A percentile compares a stretch with the other conserved stretches of the same genome.
Conservation (phyloP, 2,329 filamentous ascomycete species). For the Aspergillus cejpii region DNA sequence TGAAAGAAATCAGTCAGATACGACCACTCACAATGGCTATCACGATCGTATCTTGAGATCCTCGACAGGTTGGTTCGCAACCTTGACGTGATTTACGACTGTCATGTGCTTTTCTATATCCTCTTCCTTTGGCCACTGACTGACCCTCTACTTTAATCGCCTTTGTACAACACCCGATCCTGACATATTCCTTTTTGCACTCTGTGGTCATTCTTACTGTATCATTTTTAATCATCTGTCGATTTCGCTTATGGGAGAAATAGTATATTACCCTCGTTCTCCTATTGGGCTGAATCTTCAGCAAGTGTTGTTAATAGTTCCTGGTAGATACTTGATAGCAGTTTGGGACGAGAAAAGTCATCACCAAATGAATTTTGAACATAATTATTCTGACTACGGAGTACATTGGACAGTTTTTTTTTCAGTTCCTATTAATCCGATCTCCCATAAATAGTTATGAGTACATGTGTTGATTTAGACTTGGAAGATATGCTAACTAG, state of each 20-base stretch:
- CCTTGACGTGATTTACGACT: background rate
- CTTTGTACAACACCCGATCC: slow-evolving; percentile 11
- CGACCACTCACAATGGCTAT: too few relatives aligned
- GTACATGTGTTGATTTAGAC: too few relatives aligned
- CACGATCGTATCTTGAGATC: background rate
- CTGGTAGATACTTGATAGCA: too few relatives aligned
- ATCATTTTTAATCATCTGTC: slow-evolving; percentile 5
- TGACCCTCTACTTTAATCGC: slow-evolving; percentile 1
- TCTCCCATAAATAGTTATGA: too few relatives aligned
- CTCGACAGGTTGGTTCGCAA: background rate
- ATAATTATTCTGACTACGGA: too few relatives aligned
- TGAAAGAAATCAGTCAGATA: background rate
- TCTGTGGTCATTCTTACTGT: slow-evolving; percentile 4
- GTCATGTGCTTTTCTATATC: slow-evolving; percentile 1
- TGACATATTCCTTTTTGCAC: slow-evolving; percentile 11
- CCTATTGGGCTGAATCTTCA: background rate
- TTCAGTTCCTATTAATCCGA: too few relatives aligned
- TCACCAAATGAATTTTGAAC: too few relatives aligned
- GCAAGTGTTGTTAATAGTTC: background rate
- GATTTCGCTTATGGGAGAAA: background rate
- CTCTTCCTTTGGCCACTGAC: background rate
- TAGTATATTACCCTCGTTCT: background rate
- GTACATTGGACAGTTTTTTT: too few relatives aligned
- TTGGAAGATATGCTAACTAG: too few relatives aligned
- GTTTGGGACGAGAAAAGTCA: too few relatives aligned